Base-by-base conservation (phyloP, 495 filamentous ascomycete species). In the Trichoderma erinaceum region DNA sequence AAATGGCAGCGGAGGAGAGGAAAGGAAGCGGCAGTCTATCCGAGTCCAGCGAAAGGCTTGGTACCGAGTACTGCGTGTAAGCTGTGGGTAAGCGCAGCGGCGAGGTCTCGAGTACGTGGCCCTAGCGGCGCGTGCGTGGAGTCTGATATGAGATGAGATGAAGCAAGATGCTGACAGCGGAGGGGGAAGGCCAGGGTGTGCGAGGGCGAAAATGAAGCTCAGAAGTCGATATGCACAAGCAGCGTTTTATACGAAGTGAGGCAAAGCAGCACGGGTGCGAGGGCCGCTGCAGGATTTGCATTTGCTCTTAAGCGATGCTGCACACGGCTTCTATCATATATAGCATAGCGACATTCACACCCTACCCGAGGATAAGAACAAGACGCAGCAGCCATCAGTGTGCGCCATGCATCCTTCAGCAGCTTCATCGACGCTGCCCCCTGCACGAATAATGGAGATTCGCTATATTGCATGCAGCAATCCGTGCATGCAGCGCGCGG, bases 81-180 rank as follows among this genome's bases (percentile, higher is more conserved):
- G 18, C 18, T 46, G 43, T 15, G 3, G 43, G 6, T 16, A 46
- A 10, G 56, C 25, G 23, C 50, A 25, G 7, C n/a, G n/a, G n/a
- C 56, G 25, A 32, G 56, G 23, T 52, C n/a, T 10, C 48, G 2
- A 4, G 56, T 29, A 61, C 23, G 3, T 61, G 23, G 56, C 23
- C 50, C 50, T 23, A 56, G 50, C 50, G 50, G 50, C 21, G 23
- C 50, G 50, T 4, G 44, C 44, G 44, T 48, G 44, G 44, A n/a
- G 44, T 48, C 44, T 48, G 44, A 48, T 15, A 48, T 48, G 50
- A 56, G 50, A 56, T 56, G 50, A 56, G 50, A 56, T 56, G 50
- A 56, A 25, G 10, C n/a, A 21, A 56, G 50, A 21, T 15, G 50
- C 50, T 56, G 50, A 56, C 50, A 11, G 44, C 44, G 44, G 44